Base-by-base conservation (phyloP, 768 basidiomycete species). In the Rhizopogon roseolus region DNA sequence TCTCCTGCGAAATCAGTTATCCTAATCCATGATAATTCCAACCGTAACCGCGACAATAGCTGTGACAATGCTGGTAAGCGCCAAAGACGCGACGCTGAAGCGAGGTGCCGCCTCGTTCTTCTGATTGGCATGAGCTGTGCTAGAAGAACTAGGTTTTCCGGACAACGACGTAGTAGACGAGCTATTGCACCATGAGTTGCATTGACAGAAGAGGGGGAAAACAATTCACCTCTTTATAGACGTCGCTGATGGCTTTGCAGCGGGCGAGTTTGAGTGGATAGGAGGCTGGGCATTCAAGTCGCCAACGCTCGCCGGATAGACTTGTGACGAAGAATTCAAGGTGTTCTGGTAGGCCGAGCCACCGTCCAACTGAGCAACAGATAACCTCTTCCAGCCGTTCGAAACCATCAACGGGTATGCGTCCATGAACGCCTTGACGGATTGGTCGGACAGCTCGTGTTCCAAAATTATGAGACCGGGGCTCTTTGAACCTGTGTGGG, bases 381-480 rank as follows among this genome's bases (percentile, higher is more conserved):
- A 85, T 38, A 72, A 70, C 28, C 83, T 73, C 34, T 78, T 77
- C 94, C 94, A 98, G 10, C 84, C 85, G 59, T 85, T 83, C 5
- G 75, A 60, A 57, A 74, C 72, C 68, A 93, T 83, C 38, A 81
- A 55, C 3, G 86, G 83, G 66, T 78, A 90, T 7, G 79, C 78
- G 40, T 72, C 70, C 0, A 86, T 82, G 70, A 94, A 95, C 4
- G 82, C 81, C 37, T 73, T 60, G 19, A 92, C 84, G 32, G 85
- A 74, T 57, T 73, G 65, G 41, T 80, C 70, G 32, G 76, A 78
- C 22, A 86, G 72, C 70, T 97, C 94, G 68, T 98, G 95, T 66
- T 96, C 88, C 54, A 97, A 78, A 52, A 91, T 75, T 56, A 92
- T 76, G 22, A 95, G 78, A 34, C 95, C 95, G 3, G 90, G 86